Percentiles rank a stretch among this genome's conserved stretches.
Conservation (phyloP, 2,329 filamentous ascomycete species). For the Cordyceps cateniannulata region DNA sequence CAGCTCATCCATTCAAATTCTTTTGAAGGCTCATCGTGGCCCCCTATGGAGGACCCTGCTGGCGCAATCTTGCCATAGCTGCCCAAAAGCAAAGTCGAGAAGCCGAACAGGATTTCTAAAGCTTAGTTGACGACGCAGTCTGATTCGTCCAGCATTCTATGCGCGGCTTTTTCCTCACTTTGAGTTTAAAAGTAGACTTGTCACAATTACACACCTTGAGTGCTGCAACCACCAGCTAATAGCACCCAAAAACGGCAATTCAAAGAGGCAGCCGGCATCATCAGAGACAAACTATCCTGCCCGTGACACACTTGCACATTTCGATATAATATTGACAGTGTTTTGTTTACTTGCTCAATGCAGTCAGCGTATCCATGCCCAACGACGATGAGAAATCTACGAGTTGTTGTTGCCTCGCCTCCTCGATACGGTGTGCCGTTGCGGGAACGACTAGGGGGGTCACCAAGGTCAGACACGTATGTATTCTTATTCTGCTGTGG, state of each 20-base stretch:
- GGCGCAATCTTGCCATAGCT: background rate
- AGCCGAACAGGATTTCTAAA: too few relatives aligned
- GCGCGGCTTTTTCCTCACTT: background rate
- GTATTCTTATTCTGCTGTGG: background rate
- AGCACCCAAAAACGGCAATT: background rate
- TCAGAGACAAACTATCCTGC: conserved; percentile 1
- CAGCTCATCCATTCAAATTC: background rate
- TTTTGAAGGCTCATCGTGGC: background rate
- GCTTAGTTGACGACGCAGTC: background rate
- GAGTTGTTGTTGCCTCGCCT: background rate
- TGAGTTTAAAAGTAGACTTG: background rate
- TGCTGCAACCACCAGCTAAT: background rate
- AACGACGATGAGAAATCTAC: background rate
- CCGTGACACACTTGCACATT: background rate
- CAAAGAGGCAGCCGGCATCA: background rate
- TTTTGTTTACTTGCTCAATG: background rate
- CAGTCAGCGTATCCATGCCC: background rate
- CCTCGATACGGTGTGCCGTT: background rate
- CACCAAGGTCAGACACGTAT: background rate
- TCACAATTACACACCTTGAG: background rate
- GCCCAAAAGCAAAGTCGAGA: background rate
- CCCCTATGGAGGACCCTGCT: background rate
- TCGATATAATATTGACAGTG: too few relatives aligned
- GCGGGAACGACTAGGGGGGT: background rate
- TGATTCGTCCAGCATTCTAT: background rate